Percentiles rank a stretch among this genome's conserved stretches.
Evolutionary conservation across 163 green algal species (phyloP).

Genomic region (Prototheca wickerhamii): DNA sequence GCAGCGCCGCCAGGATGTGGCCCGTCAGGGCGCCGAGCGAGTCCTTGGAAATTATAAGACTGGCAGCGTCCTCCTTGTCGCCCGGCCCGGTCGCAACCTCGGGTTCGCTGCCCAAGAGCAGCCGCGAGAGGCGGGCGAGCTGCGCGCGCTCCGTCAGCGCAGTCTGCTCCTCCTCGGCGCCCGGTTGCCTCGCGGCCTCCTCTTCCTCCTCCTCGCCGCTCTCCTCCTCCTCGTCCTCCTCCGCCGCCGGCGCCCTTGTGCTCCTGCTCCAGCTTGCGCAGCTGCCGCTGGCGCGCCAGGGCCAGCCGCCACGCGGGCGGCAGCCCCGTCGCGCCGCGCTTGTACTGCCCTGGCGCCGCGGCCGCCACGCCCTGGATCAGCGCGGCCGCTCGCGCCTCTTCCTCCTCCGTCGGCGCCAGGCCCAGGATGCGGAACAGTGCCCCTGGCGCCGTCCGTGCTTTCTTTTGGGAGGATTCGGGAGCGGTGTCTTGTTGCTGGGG

Average conservation of each 20-base stretch:
- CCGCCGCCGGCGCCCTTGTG: neutral
- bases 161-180: neutral
- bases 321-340: neutral
- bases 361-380: neutral
- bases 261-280: neutral
- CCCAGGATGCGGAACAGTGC: too few relatives aligned
- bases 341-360: constrained; percentile 1
- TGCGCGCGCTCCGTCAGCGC: neutral
- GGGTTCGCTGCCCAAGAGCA: too few relatives aligned
- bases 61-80: too few relatives aligned
- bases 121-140: neutral
- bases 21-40: too few relatives aligned
- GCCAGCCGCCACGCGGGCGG: neutral
- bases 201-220: neutral
- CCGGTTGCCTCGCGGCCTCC: neutral
- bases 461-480: too few relatives aligned
- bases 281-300: neutral
- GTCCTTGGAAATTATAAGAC: too few relatives aligned
- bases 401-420: neutral
- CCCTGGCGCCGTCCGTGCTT: too few relatives aligned
- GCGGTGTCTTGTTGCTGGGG: too few relatives aligned
- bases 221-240: neutral
- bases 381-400: neutral
- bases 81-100: too few relatives aligned
- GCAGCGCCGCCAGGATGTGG: too few relatives aligned